A percentile compares a stretch with the other conserved stretches of the same genome.
Evolutionary conservation across 129 eudicot species (phyloP).

Genomic region (Pittosporum tobira): DNA sequence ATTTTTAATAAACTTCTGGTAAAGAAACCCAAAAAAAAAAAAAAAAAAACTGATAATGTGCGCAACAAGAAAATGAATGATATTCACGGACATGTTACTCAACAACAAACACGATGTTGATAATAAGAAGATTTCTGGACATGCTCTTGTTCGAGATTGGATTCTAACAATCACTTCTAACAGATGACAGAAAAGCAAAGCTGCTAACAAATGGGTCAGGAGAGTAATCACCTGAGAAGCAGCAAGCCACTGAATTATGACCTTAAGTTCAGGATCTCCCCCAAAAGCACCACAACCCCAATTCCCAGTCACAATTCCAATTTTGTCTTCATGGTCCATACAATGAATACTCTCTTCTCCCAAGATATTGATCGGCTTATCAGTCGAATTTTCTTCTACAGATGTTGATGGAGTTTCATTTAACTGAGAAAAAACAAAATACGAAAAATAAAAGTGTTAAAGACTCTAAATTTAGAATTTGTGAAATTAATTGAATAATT

Average conservation of each 20-base stretch:
- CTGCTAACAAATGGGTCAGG: background rate
- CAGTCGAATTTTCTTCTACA: constrained; percentile 6
- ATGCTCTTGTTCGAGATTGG: background rate
- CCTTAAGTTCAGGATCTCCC: constrained; percentile 95
- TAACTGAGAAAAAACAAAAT: constrained; percentile 13
- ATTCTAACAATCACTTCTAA: background rate
- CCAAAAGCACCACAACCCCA: constrained; percentile 99
- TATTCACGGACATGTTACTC: too few relatives aligned
- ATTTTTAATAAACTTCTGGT: background rate
- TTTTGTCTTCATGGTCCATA: constrained; percentile 23
- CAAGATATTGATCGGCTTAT: constrained; percentile 6
- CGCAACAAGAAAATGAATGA: too few relatives aligned
- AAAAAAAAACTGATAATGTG: too few relatives aligned
- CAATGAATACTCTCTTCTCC: constrained; percentile 1
- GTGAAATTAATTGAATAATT: background rate
- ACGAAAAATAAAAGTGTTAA: background rate
- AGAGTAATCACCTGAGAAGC: constrained; percentile 72
- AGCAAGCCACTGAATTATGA: constrained; percentile 90
- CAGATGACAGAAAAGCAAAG: constrained; percentile 1
- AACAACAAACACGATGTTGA: too few relatives aligned
- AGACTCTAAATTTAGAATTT: background rate
- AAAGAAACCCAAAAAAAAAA: background rate
- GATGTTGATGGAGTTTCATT: constrained; percentile 20
- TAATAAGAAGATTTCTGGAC: background rate
- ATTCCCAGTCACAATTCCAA: constrained; percentile 86